Percentiles rank a stretch among this genome's conserved stretches.
phyloP scores from a whole-genome alignment of 1,139 yeast genomes.

The Pichia sp. region DNA sequence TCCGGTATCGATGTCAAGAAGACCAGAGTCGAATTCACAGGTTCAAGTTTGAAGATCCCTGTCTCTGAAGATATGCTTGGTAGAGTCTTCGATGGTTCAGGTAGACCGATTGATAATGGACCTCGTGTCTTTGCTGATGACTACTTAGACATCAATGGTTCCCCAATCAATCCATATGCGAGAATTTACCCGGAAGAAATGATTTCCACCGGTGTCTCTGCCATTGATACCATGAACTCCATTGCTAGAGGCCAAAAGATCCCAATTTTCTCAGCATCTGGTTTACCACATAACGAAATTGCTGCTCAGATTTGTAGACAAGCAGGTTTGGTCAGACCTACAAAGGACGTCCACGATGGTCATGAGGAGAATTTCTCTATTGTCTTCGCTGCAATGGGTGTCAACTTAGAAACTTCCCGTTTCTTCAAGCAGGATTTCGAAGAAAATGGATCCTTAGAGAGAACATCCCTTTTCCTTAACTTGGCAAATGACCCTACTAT shows the following conservation, averaged over 20 bases:
- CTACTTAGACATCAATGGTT: conserved; percentile 94
- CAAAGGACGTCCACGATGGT: conserved; percentile 99
- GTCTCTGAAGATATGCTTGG: conserved; percentile 98
- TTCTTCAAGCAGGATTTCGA: conserved; percentile 98
- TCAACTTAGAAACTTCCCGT: conserved; percentile 83
- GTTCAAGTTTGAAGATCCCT: conserved; percentile 85
- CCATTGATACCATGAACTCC: conserved; percentile 98
- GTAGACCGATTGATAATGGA: conserved; percentile 97
- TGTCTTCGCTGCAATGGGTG: conserved; percentile 99
- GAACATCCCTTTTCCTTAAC: conserved; percentile 93
- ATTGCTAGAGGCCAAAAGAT: conserved; percentile 99
- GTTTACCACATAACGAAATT: conserved; percentile 98
- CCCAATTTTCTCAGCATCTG: conserved; percentile 98
- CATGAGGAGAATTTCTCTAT: conserved; percentile 99
- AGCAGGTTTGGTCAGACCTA: conserved; percentile 98
- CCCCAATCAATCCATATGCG: conserved; percentile 96
- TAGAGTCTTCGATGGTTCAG: conserved; percentile 97
- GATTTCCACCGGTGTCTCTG: conserved; percentile 98
- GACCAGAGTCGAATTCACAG: conserved; percentile 95
- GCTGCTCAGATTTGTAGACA: conserved; percentile 99
- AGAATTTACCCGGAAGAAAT: conserved; percentile 99
- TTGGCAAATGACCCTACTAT: conserved; percentile 99
- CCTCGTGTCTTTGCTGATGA: conserved; percentile 99
- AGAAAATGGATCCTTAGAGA: conserved; percentile 96
- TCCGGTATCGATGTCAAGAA: conserved; percentile 97